phyloP scores from a whole-genome alignment of 345 rosid genomes.

The Kandelia obovata region DNA sequence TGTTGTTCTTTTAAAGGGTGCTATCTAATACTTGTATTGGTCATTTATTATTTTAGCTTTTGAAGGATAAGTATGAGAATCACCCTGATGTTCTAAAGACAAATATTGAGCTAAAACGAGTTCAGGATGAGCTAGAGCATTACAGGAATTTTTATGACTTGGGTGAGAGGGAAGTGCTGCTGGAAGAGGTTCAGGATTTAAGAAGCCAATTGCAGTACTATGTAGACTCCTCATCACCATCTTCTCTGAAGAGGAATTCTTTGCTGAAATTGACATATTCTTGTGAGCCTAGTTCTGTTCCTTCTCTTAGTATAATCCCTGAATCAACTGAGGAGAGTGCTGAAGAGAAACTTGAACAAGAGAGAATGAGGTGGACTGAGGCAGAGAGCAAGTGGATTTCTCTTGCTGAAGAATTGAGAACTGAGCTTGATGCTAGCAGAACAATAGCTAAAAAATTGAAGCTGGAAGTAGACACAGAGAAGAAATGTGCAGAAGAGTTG shows the following conservation, averaged over 20 bases:
- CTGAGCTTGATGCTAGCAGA: conserved; percentile 67
- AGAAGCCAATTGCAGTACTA: conserved; percentile 79
- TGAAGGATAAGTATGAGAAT: conserved; percentile 84
- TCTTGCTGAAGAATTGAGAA: conserved; percentile 76
- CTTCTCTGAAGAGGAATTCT: conserved; percentile 48
- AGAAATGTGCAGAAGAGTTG: conserved; percentile 77
- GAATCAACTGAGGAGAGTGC: conserved; percentile 57
- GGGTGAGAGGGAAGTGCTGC: conserved; percentile 87
- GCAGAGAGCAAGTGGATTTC: conserved; percentile 94
- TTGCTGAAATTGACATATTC: conserved; percentile 55
- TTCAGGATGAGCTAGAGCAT: conserved; percentile 75
- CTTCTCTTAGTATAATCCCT: conserved; percentile 45
- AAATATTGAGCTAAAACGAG: conserved; percentile 73
- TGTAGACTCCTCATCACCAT: conserved; percentile 58
- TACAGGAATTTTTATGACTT: conserved; percentile 70
- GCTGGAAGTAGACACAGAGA: conserved; percentile 76
- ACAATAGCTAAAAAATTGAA: conserved; percentile 54
- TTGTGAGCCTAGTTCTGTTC: conserved; percentile 43
- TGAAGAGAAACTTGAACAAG: conserved; percentile 56
- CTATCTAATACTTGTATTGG: not conserved
- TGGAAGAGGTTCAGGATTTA: conserved; percentile 92
- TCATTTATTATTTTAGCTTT: conserved; percentile 48
- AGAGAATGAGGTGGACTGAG: conserved; percentile 64
- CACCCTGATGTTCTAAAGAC: conserved; percentile 78
- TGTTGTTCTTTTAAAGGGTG: no score